Evolutionary conservation across 2,329 filamentous ascomycete species (phyloP).

Genomic region (Helotiales sp.): DNA sequence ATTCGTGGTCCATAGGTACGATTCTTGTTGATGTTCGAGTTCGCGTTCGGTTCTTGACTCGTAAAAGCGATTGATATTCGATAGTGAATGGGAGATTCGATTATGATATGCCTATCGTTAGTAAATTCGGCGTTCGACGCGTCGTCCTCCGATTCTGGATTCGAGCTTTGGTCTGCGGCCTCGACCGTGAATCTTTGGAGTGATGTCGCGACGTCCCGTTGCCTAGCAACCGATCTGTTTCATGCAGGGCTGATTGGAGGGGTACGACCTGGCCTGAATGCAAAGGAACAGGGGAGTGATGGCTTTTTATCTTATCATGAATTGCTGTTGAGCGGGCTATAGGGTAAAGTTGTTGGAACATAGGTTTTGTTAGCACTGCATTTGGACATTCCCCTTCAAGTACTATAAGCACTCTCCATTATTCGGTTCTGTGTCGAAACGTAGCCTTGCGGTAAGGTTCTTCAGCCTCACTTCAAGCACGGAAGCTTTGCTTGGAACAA

Average conservation of each 20-base stretch:
- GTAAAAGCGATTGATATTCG: neutral
- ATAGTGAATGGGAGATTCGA: neutral
- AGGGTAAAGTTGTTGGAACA: too few species aligned
- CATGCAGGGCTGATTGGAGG: neutral
- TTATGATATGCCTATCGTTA: slow-evolving; percentile 18
- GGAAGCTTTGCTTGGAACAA: too few species aligned
- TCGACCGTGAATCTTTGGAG: neutral
- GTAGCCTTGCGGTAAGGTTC: too few species aligned
- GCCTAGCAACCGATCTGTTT: neutral
- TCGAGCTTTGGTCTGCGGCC: neutral
- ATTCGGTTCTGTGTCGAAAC: too few species aligned
- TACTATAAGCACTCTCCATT: too few species aligned
- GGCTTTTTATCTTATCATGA: too few species aligned
- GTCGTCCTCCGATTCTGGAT: neutral
- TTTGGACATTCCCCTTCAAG: too few species aligned
- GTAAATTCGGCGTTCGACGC: slow-evolving; percentile 12
- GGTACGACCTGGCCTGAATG: too few species aligned
- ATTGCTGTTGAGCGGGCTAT: too few species aligned
- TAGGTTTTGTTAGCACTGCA: too few species aligned
- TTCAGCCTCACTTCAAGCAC: too few species aligned
- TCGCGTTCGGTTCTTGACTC: neutral
- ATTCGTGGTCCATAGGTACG: slow-evolving; percentile 13
- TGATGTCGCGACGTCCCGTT: neutral
- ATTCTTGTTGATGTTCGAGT: slow-evolving; percentile 12
- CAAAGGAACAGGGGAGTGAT: too few species aligned